Base-by-base conservation (phyloP, 768 basidiomycete species). In the Lepiota brunneoincarnata region DNA sequence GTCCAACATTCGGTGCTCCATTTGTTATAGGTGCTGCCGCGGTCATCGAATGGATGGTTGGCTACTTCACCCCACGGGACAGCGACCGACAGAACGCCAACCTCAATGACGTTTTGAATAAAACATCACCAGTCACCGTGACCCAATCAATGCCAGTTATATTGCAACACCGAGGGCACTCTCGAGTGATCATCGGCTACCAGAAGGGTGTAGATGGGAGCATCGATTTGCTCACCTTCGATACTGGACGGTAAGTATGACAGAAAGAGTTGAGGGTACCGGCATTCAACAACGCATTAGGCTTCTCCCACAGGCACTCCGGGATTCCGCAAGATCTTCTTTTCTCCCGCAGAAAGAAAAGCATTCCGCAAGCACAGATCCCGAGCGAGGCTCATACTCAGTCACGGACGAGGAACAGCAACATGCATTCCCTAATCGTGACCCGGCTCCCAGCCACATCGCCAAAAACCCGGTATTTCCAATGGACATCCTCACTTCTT, bases 101-200 rank as follows among this genome's bases (percentile, higher is more conserved):
- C 36, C 77, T 83, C 46, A 79, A 86, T 40, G 75, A 73, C 12
- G 72, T 90, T 54, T 74, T 73, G 40, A 69, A 67, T 1, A 76
- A 78, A 2, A 71, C 75, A 0, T 28, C 26, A 12, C 75, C 84
- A 3, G 75, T 94, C 6, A 60, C 74, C 9, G 65, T 74, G 23
- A 86, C 89, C 0, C 68, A 80, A 18, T 83, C 79, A 60, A 85
- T 92, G 81, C 93, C 93, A 7, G 63, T 97, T 26, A 86, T 96
- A 39, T 72, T 96, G 46, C 87, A 96, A 72, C 84, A 91, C 62
- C 66, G 77, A 6, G 91, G 92, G 0, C 93, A 97, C 70, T 97
- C 93, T n/a, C 71, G 89, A 21, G 87, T 87, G 3, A 83, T 97
- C 11, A 77, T 97, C 2, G 93, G 93, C 1, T 94, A 88, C 60